Conservation (phyloP, 1,284 basidiomycete species). For the Sanguinoderma infundibulare region DNA sequence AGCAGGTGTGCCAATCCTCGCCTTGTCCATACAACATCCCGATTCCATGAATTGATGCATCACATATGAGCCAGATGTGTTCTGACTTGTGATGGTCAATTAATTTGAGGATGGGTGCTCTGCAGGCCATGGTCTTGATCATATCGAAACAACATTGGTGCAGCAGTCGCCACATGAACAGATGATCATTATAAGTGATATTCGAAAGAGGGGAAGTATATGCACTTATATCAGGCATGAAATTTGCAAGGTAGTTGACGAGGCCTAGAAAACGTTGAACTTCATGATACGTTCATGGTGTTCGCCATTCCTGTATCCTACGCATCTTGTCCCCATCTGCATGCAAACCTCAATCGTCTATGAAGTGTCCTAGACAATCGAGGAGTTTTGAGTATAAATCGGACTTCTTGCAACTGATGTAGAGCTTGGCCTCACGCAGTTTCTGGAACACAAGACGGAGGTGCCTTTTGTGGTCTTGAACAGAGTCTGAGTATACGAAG, state of each 20-base stretch:
- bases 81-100: conserved; percentile 36
- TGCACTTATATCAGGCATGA: conserved; percentile 39
- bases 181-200: conserved; percentile 18
- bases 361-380: conserved; percentile 36
- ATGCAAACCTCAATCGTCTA: conserved; percentile 35
- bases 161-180: conserved; percentile 32
- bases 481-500: conserved; percentile 34
- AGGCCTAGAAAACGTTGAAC: conserved; percentile 45
- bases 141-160: conserved; percentile 40
- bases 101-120: conserved; percentile 36
- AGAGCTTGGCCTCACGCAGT: conserved; percentile 29
- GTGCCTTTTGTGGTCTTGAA: conserved; percentile 36
- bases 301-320: conserved; percentile 24
- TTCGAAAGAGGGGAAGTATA: conserved; percentile 31
- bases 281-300: conserved; percentile 39
- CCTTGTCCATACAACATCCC: conserved; percentile 46
- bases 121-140: conserved; percentile 38
- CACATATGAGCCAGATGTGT: conserved; percentile 48
- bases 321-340: conserved; percentile 34
- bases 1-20: conserved; percentile 37
- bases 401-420: conserved; percentile 29
- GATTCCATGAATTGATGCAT: conserved; percentile 42
- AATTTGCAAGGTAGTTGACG: conserved; percentile 42
- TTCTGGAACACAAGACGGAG: conserved; percentile 31
- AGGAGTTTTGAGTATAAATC: conserved; percentile 29